These are phyloP conservation scores for Microstegium vimineum DNA, from an alignment of 176 grass and related monocot genomes.

Conservation along the genomic window DNA sequence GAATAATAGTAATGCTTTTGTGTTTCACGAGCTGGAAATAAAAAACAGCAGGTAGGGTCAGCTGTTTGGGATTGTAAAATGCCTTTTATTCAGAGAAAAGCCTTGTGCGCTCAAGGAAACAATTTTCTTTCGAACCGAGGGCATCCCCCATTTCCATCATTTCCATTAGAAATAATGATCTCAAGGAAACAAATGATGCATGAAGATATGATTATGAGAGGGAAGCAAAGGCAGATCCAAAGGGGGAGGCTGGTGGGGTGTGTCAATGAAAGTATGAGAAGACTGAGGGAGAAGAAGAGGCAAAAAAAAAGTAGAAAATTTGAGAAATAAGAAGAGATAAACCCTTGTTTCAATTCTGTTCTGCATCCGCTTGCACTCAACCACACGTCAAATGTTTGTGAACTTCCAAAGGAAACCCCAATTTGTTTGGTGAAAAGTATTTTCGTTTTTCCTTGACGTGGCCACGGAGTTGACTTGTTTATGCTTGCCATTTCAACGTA, in stretches of 20 bases:
- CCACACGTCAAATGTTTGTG: neutral
- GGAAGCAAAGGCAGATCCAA: too few species aligned
- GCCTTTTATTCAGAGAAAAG: neutral
- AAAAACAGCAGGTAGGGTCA: neutral
- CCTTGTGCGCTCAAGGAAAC: neutral
- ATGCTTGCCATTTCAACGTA: slow-evolving; percentile 32
- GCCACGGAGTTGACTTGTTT: neutral
- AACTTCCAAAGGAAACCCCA: neutral
- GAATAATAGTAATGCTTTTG: too few species aligned
- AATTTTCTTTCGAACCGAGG: too few species aligned
- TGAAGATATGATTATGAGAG: slow-evolving; percentile 12
- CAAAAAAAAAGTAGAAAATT: too few species aligned
- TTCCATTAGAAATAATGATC: too few species aligned
- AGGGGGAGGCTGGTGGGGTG: too few species aligned
- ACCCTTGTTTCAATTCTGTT: too few species aligned
- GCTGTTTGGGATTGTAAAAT: neutral
- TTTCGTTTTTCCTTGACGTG: neutral
- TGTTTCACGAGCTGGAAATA: neutral
- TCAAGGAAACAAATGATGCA: neutral
- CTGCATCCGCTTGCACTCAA: too few species aligned
- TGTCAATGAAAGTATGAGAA: too few species aligned
- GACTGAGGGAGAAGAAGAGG: too few species aligned
- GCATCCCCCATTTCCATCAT: too few species aligned
- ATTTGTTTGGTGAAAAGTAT: neutral
- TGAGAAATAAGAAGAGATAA: too few species aligned